A percentile compares a stretch with the other conserved stretches of the same genome.
Conservation (phyloP, 371 early-diverging fungal species). For the Fennellomyces sp. region DNA sequence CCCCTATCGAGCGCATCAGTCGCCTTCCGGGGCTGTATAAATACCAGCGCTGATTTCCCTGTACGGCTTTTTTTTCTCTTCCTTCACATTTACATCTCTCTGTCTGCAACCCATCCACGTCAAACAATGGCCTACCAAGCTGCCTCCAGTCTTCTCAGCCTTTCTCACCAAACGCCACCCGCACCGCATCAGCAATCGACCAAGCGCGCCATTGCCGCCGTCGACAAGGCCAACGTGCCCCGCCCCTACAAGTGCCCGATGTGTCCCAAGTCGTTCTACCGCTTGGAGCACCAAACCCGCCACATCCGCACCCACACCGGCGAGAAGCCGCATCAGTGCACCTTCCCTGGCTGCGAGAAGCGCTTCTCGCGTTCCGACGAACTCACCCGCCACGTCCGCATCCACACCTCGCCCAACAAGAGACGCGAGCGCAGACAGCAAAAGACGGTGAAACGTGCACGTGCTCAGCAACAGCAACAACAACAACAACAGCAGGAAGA, state of each 20-base stretch:
- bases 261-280: constrained; percentile 70
- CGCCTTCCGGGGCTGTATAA: neutral
- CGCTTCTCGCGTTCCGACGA: constrained; percentile 92
- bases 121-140: constrained; percentile 14
- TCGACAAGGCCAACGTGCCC: constrained; percentile 46
- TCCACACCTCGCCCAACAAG: constrained; percentile 60
- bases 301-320: constrained; percentile 93
- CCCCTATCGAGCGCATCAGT: neutral
- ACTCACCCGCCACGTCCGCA: constrained; percentile 82
- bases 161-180: constrained; percentile 3
- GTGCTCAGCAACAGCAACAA: neutral
- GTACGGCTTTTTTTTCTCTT: neutral
- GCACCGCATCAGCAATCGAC: neutral
- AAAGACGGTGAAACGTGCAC: neutral
- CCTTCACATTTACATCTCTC: neutral
- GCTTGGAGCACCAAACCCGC: constrained; percentile 83
- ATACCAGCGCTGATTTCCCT: neutral
- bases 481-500: constrained; percentile 13
- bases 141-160: constrained; percentile 18
- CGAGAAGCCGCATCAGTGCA: constrained; percentile 88
- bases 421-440: constrained; percentile 23
- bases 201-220: constrained; percentile 11
- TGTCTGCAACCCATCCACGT: too few species aligned
- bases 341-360: constrained; percentile 80
- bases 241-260: constrained; percentile 72